Evolutionary conservation across 495 filamentous ascomycete species (phyloP).

Genomic region (Hypomontagnella monticulosa): DNA sequence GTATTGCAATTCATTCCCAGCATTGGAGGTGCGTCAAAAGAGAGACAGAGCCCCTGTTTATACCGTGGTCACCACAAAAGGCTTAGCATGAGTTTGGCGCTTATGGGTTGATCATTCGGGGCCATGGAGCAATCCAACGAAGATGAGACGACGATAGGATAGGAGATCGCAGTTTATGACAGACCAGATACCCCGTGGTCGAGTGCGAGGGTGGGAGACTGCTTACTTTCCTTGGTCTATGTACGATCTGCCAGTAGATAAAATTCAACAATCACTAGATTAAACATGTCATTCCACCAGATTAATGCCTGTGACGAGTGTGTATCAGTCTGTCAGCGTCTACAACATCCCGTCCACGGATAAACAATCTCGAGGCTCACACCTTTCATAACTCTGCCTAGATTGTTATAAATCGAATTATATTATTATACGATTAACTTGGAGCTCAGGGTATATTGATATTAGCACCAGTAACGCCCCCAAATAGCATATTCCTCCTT

Average conservation of each 20-base stretch:
- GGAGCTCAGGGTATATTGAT: neutral
- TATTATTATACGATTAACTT: too few relatives aligned
- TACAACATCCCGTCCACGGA: conserved; percentile 76
- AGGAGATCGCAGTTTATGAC: conserved; percentile 12
- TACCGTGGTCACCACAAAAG: conserved; percentile 20
- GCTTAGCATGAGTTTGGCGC: conserved; percentile 36
- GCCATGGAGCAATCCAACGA: neutral
- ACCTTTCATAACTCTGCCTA: too few relatives aligned
- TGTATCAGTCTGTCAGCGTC: conserved; percentile 54
- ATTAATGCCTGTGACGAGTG: too few relatives aligned
- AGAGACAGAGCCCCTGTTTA: conserved; percentile 5
- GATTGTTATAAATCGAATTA: too few relatives aligned
- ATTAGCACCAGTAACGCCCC: conserved; percentile 76
- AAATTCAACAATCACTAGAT: neutral
- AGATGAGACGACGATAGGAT: conserved; percentile 1
- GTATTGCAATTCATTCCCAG: conserved; percentile 29
- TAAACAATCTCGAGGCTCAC: too few relatives aligned
- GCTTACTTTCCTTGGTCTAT: conserved; percentile 18
- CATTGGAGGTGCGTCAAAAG: conserved; percentile 21
- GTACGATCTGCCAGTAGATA: conserved; percentile 20
- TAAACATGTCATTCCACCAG: too few relatives aligned
- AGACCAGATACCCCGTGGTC: conserved; percentile 30
- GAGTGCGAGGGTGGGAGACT: neutral
- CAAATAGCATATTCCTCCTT: conserved; percentile 70
- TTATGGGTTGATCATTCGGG: conserved; percentile 13